Conservation (phyloP, 1,139 yeast species). For the Candida smagusa region DNA sequence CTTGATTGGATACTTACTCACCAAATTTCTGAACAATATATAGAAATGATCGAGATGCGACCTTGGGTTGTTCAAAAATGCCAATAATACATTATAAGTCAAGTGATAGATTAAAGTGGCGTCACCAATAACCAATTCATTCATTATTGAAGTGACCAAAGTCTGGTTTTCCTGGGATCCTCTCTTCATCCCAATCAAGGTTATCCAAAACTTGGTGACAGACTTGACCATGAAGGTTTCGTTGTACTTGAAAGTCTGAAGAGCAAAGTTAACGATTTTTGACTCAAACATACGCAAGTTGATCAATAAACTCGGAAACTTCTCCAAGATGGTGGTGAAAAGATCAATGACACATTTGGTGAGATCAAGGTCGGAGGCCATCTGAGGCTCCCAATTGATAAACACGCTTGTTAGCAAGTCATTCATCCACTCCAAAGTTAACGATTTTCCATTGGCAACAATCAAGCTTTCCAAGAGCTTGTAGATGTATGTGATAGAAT, state of each 20-base stretch:
- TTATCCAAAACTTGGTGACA: conserved; percentile 63
- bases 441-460: conserved; percentile 25
- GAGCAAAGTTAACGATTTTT: conserved; percentile 37
- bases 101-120: conserved; percentile 35
- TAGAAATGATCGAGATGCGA: conserved; percentile 59
- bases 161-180: conserved; percentile 51
- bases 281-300: conserved; percentile 30
- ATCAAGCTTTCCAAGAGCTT: conserved; percentile 42
- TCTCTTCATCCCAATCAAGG: conserved; percentile 49
- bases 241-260: conserved; percentile 47
- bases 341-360: conserved; percentile 43
- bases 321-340: conserved; percentile 45
- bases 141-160: conserved; percentile 28
- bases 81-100: conserved; percentile 25
- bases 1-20: conserved; percentile 50
- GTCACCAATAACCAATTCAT: conserved; percentile 16
- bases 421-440: conserved; percentile 28
- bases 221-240: conserved; percentile 69
- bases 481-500: conserved; percentile 39
- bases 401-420: conserved; percentile 28
- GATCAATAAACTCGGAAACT: conserved; percentile 48
- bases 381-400: conserved; percentile 26
- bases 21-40: conserved; percentile 51
- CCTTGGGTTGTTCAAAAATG: conserved; percentile 50
- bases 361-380: conserved; percentile 53